These are phyloP conservation scores for Orbilia javanica DNA, from an alignment of 2,329 filamentous ascomycete genomes.

Conservation along the genomic window DNA sequence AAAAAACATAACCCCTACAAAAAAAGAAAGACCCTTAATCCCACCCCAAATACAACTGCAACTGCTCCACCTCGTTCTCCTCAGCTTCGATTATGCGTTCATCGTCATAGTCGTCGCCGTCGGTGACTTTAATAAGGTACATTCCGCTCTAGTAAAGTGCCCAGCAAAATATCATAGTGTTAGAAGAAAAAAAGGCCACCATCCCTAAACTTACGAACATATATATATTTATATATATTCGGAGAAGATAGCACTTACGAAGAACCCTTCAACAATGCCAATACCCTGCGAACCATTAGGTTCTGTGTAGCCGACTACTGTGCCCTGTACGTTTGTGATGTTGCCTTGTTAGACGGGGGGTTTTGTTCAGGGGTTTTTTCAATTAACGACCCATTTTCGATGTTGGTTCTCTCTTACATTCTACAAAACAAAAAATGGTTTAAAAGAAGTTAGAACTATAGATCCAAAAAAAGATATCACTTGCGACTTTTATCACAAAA, in stretches of 20 bases:
- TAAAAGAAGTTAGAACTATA: neutral
- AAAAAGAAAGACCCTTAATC: too few species aligned
- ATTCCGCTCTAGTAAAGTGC: slow-evolving; percentile 12
- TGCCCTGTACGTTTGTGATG: neutral
- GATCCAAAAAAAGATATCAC: neutral
- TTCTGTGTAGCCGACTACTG: slow-evolving; percentile 15
- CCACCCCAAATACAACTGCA: slow-evolving; percentile 1
- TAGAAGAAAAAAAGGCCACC: too few species aligned
- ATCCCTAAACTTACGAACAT: neutral
- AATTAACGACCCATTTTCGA: too few species aligned
- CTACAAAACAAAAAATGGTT: too few species aligned
- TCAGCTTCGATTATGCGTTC: slow-evolving; percentile 16
- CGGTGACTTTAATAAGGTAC: slow-evolving; percentile 12
- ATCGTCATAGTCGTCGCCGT: neutral
- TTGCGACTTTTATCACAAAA: neutral
- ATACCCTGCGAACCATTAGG: slow-evolving; percentile 7
- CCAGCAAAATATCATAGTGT: neutral
- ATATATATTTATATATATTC: neutral
- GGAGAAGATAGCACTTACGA: neutral
- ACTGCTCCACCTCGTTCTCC: neutral
- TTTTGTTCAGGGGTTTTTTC: slow-evolving; percentile 7
- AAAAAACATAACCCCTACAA: too few species aligned
- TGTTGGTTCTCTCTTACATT: too few species aligned
- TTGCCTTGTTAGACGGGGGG: neutral
- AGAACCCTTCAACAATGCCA: slow-evolving; percentile 7